Conservation (phyloP, 352 stramenopile genomes). For the Peronospora destructor region DNA sequence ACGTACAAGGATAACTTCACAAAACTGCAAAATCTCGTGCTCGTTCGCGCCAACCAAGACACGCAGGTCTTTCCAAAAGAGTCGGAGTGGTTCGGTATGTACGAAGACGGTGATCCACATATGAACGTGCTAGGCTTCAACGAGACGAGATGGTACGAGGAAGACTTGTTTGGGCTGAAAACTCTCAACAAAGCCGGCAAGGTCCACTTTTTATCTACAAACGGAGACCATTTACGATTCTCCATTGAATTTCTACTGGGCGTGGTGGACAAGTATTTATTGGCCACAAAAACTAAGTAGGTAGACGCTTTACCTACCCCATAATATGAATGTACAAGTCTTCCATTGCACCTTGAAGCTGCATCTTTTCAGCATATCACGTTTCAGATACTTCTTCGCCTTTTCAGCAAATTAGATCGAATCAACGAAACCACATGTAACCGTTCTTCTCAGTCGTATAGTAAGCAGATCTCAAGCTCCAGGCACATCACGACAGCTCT, state of each 20-base stretch:
- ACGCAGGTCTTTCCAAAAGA: slow-evolving; percentile 87
- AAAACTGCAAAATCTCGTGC: slow-evolving; percentile 80
- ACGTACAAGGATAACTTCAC: slow-evolving; percentile 88
- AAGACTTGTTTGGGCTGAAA: slow-evolving; percentile 88
- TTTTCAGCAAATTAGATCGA: slow-evolving; percentile 20
- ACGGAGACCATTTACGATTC: slow-evolving; percentile 90
- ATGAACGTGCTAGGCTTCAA: slow-evolving; percentile 79
- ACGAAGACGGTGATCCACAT: slow-evolving; percentile 66
- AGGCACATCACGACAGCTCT: slow-evolving; percentile 18
- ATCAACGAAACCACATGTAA: slow-evolving; percentile 15
- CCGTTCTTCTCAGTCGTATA: slow-evolving; percentile 14
- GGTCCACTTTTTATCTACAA: slow-evolving; percentile 85
- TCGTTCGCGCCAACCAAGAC: slow-evolving; percentile 86
- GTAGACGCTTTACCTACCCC: too few relatives aligned
- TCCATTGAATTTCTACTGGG: slow-evolving; percentile 69
- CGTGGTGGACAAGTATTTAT: slow-evolving; percentile 81
- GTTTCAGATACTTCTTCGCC: background rate
- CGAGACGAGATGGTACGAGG: slow-evolving; percentile 88
- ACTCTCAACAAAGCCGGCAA: slow-evolving; percentile 84
- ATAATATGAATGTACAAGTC: slow-evolving; percentile 1
- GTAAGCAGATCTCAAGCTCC: slow-evolving; percentile 11
- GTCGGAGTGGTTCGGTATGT: slow-evolving; percentile 84
- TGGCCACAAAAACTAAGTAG: background rate
- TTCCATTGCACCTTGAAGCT: slow-evolving; percentile 15
- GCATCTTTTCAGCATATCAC: slow-evolving; percentile 14